Percentiles rank a stretch among this genome's conserved stretches.
phyloP scores from a whole-genome alignment of 1,284 basidiomycete genomes.

The Moesziomyces parantarcticus region DNA sequence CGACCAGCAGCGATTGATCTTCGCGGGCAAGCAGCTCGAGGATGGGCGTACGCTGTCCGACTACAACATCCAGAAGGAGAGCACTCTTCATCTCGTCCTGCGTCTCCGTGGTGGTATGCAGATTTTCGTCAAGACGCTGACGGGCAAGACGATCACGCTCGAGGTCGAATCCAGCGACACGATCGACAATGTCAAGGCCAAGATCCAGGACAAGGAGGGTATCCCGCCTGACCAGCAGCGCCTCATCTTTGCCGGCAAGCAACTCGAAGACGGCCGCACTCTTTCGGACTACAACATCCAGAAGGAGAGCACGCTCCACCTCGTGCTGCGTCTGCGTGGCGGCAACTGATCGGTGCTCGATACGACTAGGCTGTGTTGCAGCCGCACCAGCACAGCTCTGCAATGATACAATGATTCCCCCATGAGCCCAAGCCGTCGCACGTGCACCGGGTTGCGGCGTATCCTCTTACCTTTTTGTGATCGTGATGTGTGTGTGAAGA shows the following conservation, averaged over 20 bases:
- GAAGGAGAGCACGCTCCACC: constrained; percentile 65
- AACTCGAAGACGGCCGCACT: constrained; percentile 70
- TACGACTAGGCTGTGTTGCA: too few relatives aligned
- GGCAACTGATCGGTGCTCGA: constrained; percentile 34
- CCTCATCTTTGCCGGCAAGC: constrained; percentile 70
- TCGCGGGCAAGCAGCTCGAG: constrained; percentile 66
- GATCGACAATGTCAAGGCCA: constrained; percentile 80
- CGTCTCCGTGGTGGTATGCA: constrained; percentile 78
- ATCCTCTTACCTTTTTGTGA: background rate
- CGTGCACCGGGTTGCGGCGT: background rate
- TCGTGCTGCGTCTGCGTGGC: constrained; percentile 64
- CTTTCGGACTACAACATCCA: constrained; percentile 69
- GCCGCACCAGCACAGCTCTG: too few relatives aligned
- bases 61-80: constrained; percentile 96
- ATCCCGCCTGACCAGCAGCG: constrained; percentile 70
- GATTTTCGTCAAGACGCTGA: constrained; percentile 75
- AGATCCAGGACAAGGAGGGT: constrained; percentile 67
- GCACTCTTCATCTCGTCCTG: constrained; percentile 94
- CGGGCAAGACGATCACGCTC: constrained; percentile 96
- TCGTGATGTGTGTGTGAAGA: background rate
- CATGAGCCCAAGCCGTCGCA: too few relatives aligned
- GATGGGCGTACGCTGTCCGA: constrained; percentile 64
- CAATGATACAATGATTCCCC: too few relatives aligned
- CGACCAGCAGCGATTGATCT: constrained; percentile 66
- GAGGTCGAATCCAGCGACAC: constrained; percentile 90